A percentile compares a stretch with the other conserved stretches of the same genome.
Conservation (phyloP, 2,329 filamentous ascomycete species). For the Penicillium sclerotiorum region DNA sequence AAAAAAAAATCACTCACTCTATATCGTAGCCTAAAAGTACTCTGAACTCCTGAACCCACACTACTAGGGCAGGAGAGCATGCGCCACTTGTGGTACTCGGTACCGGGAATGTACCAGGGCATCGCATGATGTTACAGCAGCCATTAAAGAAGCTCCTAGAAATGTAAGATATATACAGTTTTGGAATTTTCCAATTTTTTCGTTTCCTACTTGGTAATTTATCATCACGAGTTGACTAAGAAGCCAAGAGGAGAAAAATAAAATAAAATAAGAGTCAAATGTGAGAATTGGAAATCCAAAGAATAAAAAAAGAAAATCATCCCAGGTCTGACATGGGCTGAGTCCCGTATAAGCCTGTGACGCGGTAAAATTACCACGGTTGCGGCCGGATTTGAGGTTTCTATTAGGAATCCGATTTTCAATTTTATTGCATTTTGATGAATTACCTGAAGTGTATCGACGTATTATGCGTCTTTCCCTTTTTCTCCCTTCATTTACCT, state of each 20-base stretch:
- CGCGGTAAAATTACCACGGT: slow-evolving; percentile 5
- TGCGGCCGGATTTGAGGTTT: too few relatives aligned
- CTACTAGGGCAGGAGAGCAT: slow-evolving; percentile 7
- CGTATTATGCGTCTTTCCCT: background rate
- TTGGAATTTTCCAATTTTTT: too few relatives aligned
- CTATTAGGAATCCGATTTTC: too few relatives aligned
- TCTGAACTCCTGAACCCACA: background rate
- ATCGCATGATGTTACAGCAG: slow-evolving; percentile 3
- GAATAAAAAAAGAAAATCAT: too few relatives aligned
- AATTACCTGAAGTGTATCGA: too few relatives aligned
- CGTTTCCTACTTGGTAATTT: too few relatives aligned
- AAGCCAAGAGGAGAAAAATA: too few relatives aligned
- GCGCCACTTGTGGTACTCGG: slow-evolving; percentile 9
- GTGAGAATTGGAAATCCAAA: too few relatives aligned
- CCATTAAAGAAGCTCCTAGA: slow-evolving; percentile 1
- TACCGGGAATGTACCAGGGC: slow-evolving; percentile 5
- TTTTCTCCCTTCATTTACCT: background rate
- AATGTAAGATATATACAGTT: too few relatives aligned
- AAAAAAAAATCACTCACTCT: slow-evolving; percentile 1
- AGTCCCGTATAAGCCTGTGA: background rate
- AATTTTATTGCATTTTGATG: too few relatives aligned
- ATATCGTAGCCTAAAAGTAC: background rate
- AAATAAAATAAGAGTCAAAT: too few relatives aligned
- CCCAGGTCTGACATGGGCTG: slow-evolving; percentile 1
- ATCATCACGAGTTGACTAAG: too few relatives aligned